phyloP scores from a whole-genome alignment of 2,329 filamentous ascomycete species.

The Drechslerella coelobrocha region DNA sequence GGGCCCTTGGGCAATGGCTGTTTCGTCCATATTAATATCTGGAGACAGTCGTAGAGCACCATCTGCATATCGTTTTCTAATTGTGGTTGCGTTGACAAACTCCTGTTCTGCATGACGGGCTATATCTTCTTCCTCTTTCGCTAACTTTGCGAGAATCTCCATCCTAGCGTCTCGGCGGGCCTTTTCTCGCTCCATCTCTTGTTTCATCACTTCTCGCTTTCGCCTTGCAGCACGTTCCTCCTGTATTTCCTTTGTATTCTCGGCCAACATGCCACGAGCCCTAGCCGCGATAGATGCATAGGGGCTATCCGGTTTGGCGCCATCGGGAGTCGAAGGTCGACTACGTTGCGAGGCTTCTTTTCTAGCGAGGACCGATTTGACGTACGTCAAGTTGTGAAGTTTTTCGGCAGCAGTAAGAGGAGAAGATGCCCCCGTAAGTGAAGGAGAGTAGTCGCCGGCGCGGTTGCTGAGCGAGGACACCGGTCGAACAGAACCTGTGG shows the following conservation, averaged over 20 bases:
- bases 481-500: constrained; percentile 34
- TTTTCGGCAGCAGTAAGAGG: constrained; percentile 10
- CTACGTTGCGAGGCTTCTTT: constrained; percentile 33
- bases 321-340: constrained; percentile 30
- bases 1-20: constrained; percentile 25
- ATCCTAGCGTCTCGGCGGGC: constrained; percentile 36
- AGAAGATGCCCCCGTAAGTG: constrained; percentile 1
- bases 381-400: constrained; percentile 39
- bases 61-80: constrained; percentile 32
- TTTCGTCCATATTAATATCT: constrained; percentile 23
- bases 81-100: constrained; percentile 19
- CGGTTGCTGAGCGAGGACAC: constrained; percentile 19
- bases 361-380: constrained; percentile 38
- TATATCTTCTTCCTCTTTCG: constrained; percentile 27
- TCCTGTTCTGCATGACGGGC: constrained; percentile 17
- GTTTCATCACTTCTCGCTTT: constrained; percentile 29
- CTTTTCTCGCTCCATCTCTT: constrained; percentile 33
- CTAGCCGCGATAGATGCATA: constrained; percentile 23
- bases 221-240: constrained; percentile 21
- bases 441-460: background rate
- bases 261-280: constrained; percentile 26
- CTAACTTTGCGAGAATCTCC: constrained; percentile 37
- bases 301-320: constrained; percentile 22
- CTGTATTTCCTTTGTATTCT: constrained; percentile 41
- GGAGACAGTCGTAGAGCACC: constrained; percentile 44